Evolutionary conservation across 768 basidiomycete species (phyloP).

Genomic region (Sutorius australiensis): DNA sequence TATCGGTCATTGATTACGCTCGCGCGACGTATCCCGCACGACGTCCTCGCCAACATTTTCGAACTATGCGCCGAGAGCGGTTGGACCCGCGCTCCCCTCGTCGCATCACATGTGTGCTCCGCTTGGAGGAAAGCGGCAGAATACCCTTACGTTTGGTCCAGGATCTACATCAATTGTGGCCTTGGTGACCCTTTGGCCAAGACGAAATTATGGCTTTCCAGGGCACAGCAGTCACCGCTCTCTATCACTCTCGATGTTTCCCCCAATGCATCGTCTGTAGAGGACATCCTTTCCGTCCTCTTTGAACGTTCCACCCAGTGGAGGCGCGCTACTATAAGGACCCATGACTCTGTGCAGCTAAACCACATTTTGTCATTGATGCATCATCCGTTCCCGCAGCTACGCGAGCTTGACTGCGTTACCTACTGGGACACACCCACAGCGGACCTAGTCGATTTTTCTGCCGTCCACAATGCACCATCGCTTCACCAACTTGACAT

Average conservation of each 20-base stretch:
- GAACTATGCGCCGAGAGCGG: conserved; percentile 46
- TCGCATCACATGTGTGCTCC: conserved; percentile 55
- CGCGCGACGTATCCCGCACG: conserved; percentile 52
- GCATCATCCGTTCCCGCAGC: conserved; percentile 32
- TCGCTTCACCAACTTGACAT: conserved; percentile 34
- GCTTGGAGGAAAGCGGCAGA: conserved; percentile 54
- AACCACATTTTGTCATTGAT: conserved; percentile 40
- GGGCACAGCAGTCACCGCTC: conserved; percentile 41
- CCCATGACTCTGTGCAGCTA: conserved; percentile 35
- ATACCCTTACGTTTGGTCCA: conserved; percentile 55
- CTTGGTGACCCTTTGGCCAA: conserved; percentile 38
- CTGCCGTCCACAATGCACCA: conserved; percentile 33
- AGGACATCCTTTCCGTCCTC: conserved; percentile 40
- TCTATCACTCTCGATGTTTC: conserved; percentile 42
- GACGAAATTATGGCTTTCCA: conserved; percentile 50
- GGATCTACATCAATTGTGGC: conserved; percentile 49
- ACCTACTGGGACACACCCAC: conserved; percentile 27
- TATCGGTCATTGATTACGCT: conserved; percentile 49
- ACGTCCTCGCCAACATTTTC: conserved; percentile 53
- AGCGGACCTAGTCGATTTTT: conserved; percentile 25
- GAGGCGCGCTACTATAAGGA: conserved; percentile 41
- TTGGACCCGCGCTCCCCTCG: conserved; percentile 53
- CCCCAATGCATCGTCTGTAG: conserved; percentile 28
- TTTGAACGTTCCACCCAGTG: conserved; percentile 39
- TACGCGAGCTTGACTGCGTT: conserved; percentile 35